Percentiles rank a stretch among this genome's conserved stretches.
These are phyloP conservation scores for Discostella pseudostelligera DNA, from an alignment of 108 stramenopile species.

Conservation along the genomic window DNA sequence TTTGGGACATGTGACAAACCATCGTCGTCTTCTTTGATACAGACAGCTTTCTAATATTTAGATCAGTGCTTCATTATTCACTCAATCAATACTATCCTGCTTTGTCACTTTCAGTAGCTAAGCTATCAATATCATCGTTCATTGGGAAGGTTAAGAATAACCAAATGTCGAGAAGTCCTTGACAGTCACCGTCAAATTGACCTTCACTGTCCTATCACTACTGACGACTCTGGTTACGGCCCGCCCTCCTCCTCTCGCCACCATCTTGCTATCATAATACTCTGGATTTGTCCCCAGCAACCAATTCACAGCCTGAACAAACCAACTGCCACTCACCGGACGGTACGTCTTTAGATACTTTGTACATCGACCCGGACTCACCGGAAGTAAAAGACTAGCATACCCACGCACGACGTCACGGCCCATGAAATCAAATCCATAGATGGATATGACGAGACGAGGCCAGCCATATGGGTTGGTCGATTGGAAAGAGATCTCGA, in stretches of 20 bases:
- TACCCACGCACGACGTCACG: slow-evolving; percentile 80
- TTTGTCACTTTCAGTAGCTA: no score
- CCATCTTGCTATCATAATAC: slow-evolving; percentile 61
- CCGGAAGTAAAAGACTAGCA: slow-evolving; percentile 70
- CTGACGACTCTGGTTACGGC: slow-evolving; percentile 58
- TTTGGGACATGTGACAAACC: no score
- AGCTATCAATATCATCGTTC: background rate
- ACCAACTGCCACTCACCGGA: slow-evolving; percentile 52
- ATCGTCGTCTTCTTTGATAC: no score
- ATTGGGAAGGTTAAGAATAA: slow-evolving; percentile 24
- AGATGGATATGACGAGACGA: slow-evolving; percentile 67
- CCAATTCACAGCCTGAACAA: slow-evolving; percentile 55
- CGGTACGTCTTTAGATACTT: slow-evolving; percentile 59
- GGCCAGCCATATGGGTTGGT: slow-evolving; percentile 89
- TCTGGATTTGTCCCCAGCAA: slow-evolving; percentile 71
- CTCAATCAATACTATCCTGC: no score
- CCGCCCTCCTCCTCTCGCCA: slow-evolving; percentile 50
- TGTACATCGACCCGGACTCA: slow-evolving; percentile 55
- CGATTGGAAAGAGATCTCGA: slow-evolving; percentile 79
- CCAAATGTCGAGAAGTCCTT: slow-evolving; percentile 60
- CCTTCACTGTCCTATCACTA: slow-evolving; percentile 46
- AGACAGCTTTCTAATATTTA: no score
- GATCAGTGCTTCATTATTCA: no score
- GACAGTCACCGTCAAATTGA: slow-evolving; percentile 51
- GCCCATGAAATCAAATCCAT: slow-evolving; percentile 76